Evolutionary conservation across 2,329 filamentous ascomycete species (phyloP).

Genomic region (Nigrospora sphaerica): DNA sequence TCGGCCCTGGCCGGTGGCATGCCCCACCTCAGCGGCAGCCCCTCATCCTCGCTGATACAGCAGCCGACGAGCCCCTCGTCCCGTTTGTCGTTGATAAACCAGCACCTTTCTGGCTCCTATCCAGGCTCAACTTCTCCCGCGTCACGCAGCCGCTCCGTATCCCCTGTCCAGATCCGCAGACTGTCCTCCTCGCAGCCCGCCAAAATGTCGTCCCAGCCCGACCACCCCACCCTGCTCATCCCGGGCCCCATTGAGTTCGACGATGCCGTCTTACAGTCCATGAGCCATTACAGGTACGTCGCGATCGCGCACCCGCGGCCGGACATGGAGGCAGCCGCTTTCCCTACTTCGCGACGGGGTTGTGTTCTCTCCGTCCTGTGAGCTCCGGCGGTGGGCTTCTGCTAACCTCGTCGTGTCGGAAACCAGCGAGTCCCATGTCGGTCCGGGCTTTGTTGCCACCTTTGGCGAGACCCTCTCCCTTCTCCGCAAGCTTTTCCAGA

Average conservation of each 20-base stretch:
- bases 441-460: constrained; percentile 76
- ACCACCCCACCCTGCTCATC: constrained; percentile 75
- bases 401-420: too few relatives aligned
- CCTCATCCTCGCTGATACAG: constrained; percentile 1
- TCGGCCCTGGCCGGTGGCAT: neutral
- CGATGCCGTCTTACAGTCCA: constrained; percentile 89
- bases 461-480: constrained; percentile 87
- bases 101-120: constrained; percentile 14
- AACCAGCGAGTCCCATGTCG: constrained; percentile 84
- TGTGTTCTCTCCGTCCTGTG: too few relatives aligned
- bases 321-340: too few relatives aligned
- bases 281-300: constrained; percentile 82
- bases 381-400: too few relatives aligned
- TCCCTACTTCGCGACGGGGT: too few relatives aligned
- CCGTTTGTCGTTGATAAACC: constrained; percentile 10
- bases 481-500: constrained; percentile 92
- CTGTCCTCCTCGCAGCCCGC: constrained; percentile 18
- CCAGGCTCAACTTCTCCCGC: constrained; percentile 10
- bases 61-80: neutral
- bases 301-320: too few relatives aligned
- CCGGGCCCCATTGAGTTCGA: constrained; percentile 98
- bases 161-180: constrained; percentile 18
- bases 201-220: constrained; percentile 55
- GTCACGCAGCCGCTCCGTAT: constrained; percentile 18
- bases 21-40: constrained; percentile 6